phyloP scores from a whole-genome alignment of 768 basidiomycete genomes.

The Krasilnikovozyma curviuscula region DNA sequence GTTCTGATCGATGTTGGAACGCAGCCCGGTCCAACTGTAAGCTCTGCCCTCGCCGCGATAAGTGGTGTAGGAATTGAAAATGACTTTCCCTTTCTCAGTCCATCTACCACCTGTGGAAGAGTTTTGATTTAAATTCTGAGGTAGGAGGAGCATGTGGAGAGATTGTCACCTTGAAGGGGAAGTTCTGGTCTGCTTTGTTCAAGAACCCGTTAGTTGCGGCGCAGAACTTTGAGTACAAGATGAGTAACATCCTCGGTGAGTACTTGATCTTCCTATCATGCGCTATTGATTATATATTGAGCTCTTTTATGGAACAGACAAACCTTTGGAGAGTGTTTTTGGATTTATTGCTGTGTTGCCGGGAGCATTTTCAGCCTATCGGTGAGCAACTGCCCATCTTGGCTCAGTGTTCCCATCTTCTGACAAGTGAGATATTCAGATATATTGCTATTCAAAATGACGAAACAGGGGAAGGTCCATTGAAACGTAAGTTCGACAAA shows the following conservation, averaged over 20 bases:
- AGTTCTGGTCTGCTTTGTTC: slow-evolving; percentile 6
- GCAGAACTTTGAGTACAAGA: slow-evolving; percentile 16
- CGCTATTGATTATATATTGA: not conserved
- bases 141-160: slow-evolving; percentile 13
- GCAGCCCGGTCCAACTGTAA: slow-evolving; percentile 9
- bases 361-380: slow-evolving; percentile 11
- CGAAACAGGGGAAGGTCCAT: slow-evolving; percentile 10
- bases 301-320: not conserved
- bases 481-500: slow-evolving; percentile 52
- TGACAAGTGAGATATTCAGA: not conserved
- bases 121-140: slow-evolving; percentile 11
- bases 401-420: not conserved
- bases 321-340: slow-evolving; percentile 46
- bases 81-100: not conserved
- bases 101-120: slow-evolving; percentile 13
- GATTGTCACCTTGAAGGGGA: slow-evolving; percentile 11
- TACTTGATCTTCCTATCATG: slow-evolving; percentile 24
- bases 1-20: slow-evolving; percentile 13
- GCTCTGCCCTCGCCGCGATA: not conserved
- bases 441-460: slow-evolving; percentile 68
- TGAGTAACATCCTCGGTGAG: slow-evolving; percentile 61
- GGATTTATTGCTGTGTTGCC: slow-evolving; percentile 29
- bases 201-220: slow-evolving; percentile 11
- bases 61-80: not conserved
- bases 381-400: too few relatives aligned